phyloP scores from a whole-genome alignment of 257 asterid species.

The Capsicum baccatum region DNA sequence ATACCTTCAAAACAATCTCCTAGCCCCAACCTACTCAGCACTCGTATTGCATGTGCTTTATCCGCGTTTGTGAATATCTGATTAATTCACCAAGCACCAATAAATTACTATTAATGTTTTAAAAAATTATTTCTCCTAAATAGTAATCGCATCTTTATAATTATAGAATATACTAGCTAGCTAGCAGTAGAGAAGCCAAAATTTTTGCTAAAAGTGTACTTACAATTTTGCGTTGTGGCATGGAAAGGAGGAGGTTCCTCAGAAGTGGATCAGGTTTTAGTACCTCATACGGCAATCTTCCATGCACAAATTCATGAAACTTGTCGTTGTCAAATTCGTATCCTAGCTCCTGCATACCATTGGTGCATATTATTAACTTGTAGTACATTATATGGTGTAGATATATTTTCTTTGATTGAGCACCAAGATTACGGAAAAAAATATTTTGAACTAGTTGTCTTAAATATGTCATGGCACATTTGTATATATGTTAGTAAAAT shows the following conservation, averaged over 20 bases:
- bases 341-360: slow-evolving; percentile 59
- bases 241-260: slow-evolving; percentile 72
- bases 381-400: neutral
- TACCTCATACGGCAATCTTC: slow-evolving; percentile 76
- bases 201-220: slow-evolving; percentile 17
- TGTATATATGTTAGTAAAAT: neutral
- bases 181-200: neutral
- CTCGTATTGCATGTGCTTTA: slow-evolving; percentile 68
- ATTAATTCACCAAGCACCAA: neutral
- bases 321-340: slow-evolving; percentile 77
- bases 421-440: neutral
- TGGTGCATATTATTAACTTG: neutral
- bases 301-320: slow-evolving; percentile 85
- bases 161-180: neutral
- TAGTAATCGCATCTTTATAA: neutral
- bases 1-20: slow-evolving; percentile 90
- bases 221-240: slow-evolving; percentile 85
- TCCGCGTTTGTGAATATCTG: slow-evolving; percentile 90
- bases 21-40: slow-evolving; percentile 65
- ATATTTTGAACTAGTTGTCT: neutral
- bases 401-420: too few relatives aligned
- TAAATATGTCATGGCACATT: neutral
- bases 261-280: slow-evolving; percentile 75
- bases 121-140: neutral
- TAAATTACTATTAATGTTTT: too few relatives aligned